Base-by-base conservation (phyloP, 2,329 filamentous ascomycete genomes). In the Alternaria ethzedia region DNA sequence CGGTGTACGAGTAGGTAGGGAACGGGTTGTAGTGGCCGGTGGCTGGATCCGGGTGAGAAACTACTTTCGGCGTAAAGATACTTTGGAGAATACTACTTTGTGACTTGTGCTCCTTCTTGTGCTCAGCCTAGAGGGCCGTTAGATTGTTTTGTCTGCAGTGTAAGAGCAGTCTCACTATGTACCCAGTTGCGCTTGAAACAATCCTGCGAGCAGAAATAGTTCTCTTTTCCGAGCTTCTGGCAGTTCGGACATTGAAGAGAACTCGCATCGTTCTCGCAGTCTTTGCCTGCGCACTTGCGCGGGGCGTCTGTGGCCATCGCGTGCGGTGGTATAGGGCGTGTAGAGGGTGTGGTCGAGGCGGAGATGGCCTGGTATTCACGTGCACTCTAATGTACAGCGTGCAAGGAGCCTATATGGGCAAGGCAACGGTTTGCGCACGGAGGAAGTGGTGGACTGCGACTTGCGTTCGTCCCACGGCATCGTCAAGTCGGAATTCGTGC, bases 121-220 rank as follows among this genome's bases (percentile, higher is more conserved):
- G 95, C 65, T 90, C 88, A 80, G 83, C 85, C 94, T 97, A 75
- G 56, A 17, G 60, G 47, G 41, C 50, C 28, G 64, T 78, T 72
- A 78, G 74, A 64, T 56, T 51, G 54, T 59, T 54, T 67, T 54
- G 45, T 52, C 60, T 64, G 59, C 51, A 61, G 28, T 45, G 21
- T 52, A 47, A 45, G 54, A 50, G 21, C 25, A n/a, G 51, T 69
- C 63, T 68, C 69, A 71, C 62, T 70, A 72, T 71, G 74, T 89
- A 98, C 96, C 96, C 96, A 99, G 85, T 94, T 99, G 81, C 90
- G 91, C 86, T 97, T 98, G 84, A 99, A 99, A 85, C 96, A 99
- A 74, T 98, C 96, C 81, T 99, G 96, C 26, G 94, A 94, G 85
- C 96, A 99, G 84, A 98, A 99, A 83, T 90, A 97, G 83, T 93